Evolutionary conservation across 768 basidiomycete species (phyloP).

Genomic region (Leucosporidium scottii): DNA sequence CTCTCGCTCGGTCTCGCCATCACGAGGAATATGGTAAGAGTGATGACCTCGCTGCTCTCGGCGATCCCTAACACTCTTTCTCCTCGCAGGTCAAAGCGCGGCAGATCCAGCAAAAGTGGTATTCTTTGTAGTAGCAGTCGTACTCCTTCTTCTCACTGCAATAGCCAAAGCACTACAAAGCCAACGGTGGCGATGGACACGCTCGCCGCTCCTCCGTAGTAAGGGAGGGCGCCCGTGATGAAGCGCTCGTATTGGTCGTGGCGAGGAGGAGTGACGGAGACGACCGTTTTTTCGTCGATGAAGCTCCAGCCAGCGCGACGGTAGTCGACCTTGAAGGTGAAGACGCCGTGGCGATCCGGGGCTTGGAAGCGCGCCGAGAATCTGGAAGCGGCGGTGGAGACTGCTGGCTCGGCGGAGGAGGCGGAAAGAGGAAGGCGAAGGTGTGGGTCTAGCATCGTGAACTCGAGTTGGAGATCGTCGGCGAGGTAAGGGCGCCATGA

Average conservation of each 20-base stretch:
- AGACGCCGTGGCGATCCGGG: slow-evolving; percentile 95
- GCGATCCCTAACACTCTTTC: not conserved
- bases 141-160: not conserved
- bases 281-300: slow-evolving; percentile 63
- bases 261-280: slow-evolving; percentile 82
- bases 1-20: slow-evolving; percentile 69
- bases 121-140: slow-evolving; percentile 40
- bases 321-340: slow-evolving; percentile 89
- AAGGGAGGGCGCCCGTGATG: slow-evolving; percentile 91
- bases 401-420: slow-evolving; percentile 47
- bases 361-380: slow-evolving; percentile 64
- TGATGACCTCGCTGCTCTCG: not conserved
- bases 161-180: slow-evolving; percentile 77
- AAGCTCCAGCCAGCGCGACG: slow-evolving; percentile 82
- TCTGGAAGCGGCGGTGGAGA: not conserved
- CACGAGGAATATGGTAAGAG: slow-evolving; percentile 66
- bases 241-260: slow-evolving; percentile 96
- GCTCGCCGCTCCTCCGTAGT: slow-evolving; percentile 84
- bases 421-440: slow-evolving; percentile 67
- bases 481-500: slow-evolving; percentile 67
- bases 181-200: slow-evolving; percentile 76
- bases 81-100: not conserved
- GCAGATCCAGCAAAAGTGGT: not conserved
- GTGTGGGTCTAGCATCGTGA: slow-evolving; percentile 98
- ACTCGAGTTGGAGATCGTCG: slow-evolving; percentile 81